phyloP scores from a whole-genome alignment of 116 monocot genomes.

The Posidonia oceanica region DNA sequence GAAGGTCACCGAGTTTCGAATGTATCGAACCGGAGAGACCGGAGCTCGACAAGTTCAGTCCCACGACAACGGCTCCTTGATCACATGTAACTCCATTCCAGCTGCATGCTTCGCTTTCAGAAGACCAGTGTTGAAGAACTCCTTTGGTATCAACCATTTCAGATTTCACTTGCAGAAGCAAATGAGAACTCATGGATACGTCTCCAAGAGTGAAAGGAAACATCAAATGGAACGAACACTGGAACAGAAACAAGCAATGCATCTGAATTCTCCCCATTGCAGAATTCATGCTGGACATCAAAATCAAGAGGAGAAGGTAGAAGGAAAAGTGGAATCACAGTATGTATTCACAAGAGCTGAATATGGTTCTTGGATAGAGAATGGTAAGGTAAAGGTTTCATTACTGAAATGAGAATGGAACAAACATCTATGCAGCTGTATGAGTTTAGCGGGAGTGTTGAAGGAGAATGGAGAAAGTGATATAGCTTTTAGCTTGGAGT shows the following conservation, averaged over 20 bases:
- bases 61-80: slow-evolving; percentile 13
- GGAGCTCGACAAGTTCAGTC: slow-evolving; percentile 60
- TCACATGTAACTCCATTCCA: slow-evolving; percentile 67
- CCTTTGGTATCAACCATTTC: slow-evolving; percentile 30
- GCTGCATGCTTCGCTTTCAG: slow-evolving; percentile 26
- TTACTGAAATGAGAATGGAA: neutral
- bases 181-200: slow-evolving; percentile 6
- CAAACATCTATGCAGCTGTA: neutral
- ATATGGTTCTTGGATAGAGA: slow-evolving; percentile 1
- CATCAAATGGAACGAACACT: slow-evolving; percentile 15
- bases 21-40: slow-evolving; percentile 57
- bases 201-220: slow-evolving; percentile 19
- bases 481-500: neutral
- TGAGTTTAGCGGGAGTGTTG: neutral
- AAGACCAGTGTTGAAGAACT: slow-evolving; percentile 46
- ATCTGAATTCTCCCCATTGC: slow-evolving; percentile 8
- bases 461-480: neutral
- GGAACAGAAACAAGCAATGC: slow-evolving; percentile 10
- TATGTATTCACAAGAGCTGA: neutral
- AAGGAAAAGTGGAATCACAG: neutral
- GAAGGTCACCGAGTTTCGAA: slow-evolving; percentile 27
- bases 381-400: neutral
- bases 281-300: neutral
- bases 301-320: neutral
- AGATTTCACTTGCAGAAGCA: slow-evolving; percentile 55